These are phyloP conservation scores for Pulicaria dysenterica DNA, from an alignment of 129 eudicot species.

Conservation along the genomic window DNA sequence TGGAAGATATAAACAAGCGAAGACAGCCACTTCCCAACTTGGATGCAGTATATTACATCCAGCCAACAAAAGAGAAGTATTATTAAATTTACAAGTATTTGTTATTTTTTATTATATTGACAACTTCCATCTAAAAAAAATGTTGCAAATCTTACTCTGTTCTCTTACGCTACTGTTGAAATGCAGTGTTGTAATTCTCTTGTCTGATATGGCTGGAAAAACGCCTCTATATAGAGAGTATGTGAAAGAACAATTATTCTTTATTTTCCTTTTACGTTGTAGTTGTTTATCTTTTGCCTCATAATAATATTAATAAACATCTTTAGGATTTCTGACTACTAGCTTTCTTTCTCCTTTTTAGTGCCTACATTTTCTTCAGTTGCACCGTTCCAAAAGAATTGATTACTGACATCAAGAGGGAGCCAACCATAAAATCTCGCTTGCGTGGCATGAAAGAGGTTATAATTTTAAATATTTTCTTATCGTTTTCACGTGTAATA, in stretches of 20 bases:
- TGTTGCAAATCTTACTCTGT: background rate
- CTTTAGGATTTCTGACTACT: constrained; percentile 3
- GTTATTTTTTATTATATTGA: background rate
- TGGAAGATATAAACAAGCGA: constrained; percentile 85
- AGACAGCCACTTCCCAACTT: constrained; percentile 87
- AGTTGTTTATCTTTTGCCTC: background rate
- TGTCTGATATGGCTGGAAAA: constrained; percentile 89
- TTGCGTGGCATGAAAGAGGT: constrained; percentile 92
- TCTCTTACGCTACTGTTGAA: constrained; percentile 27
- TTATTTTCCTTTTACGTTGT: background rate
- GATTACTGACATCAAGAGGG: constrained; percentile 63
- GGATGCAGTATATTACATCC: constrained; percentile 97
- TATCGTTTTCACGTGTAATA: background rate
- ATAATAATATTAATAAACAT: background rate
- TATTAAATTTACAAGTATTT: background rate
- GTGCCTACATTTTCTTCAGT: constrained; percentile 92
- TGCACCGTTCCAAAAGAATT: constrained; percentile 69
- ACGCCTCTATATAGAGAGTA: constrained; percentile 83
- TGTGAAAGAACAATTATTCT: constrained; percentile 28
- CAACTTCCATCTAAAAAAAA: background rate
- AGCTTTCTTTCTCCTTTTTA: constrained; percentile 34
- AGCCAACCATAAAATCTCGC: constrained; percentile 68
- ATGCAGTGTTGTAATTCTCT: constrained; percentile 68
- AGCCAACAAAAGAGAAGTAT: constrained; percentile 92
- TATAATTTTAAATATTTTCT: constrained; percentile 18